Evolutionary conservation across 2,329 filamentous ascomycete species (phyloP).

Genomic region (Penicillium sp.): DNA sequence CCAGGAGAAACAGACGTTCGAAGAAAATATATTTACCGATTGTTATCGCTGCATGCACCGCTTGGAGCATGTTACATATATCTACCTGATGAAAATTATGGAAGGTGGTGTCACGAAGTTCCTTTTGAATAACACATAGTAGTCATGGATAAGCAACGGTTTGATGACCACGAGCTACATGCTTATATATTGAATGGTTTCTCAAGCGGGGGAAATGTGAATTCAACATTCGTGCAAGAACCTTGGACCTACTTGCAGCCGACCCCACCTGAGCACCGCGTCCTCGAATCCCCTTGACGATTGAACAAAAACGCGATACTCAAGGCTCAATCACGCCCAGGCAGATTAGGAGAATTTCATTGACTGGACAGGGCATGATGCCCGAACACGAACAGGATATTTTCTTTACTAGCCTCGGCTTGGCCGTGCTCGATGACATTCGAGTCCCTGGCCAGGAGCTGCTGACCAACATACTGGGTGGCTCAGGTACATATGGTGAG

Average conservation of each 20-base stretch:
- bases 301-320: not conserved
- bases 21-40: no score
- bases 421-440: conserved; percentile 38
- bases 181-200: not conserved
- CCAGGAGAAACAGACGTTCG: no score
- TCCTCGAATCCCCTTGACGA: not conserved
- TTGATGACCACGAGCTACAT: no score
- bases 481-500: conserved; percentile 33
- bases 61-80: no score
- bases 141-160: no score
- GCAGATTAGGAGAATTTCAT: not conserved
- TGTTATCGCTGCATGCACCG: no score
- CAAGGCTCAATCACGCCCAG: not conserved
- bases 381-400: conserved; percentile 7
- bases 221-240: not conserved
- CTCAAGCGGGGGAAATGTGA: not conserved
- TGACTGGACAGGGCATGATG: not conserved
- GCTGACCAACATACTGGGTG: conserved; percentile 30
- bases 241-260: not conserved
- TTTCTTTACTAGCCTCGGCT: conserved; percentile 33
- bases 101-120: no score
- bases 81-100: no score
- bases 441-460: conserved; percentile 23
- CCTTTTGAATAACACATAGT: no score
- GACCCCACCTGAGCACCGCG: not conserved